Evolutionary conservation across 305 asterid genomes (phyloP), one percentile per base, ranked within the genome.

Genomic region (Euphrasia arctica): DNA sequence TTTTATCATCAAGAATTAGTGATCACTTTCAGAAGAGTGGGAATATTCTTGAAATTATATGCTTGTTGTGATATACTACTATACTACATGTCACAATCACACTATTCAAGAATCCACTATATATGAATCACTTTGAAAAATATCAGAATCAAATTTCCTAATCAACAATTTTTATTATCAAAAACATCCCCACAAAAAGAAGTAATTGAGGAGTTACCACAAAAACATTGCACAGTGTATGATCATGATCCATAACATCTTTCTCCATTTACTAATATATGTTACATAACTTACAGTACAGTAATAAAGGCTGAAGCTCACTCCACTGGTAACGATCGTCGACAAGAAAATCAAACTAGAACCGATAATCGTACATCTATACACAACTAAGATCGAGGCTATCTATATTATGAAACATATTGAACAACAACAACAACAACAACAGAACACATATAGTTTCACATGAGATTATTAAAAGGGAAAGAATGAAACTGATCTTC

Each of bases 401-500:
- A 49, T 49, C 22, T 22, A 49, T 49, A 3, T 7, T 5, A 13
- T 49, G 54, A 49, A 49, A 12, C 22, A 15, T 49, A 15, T 49
- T 49, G 7, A 49, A 49, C 54, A 13, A 13, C 15, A 4, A 48
- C 15, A 18, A 18, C 14, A 12, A 18, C 22, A 18, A 25, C 27
- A 25, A 25, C 27, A 25, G 1, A 25, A 25, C 27, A 25, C 27
- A 25, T 54, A 8, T 54, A 25, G 9, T 27, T 11, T 74, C 71
- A 67, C 61, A 36, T 74, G 60, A 39, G 45, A 41, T 72, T 69
- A 65, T 51, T 67, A 69, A 73, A 78, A 41, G 78, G 74, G 57
- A 70, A 75, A 73, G 75, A 75, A 65, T 72, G 67, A 49, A 45
- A 62, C 14, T 68, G 63, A 51, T 68, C 77, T 45, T 68, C 77